Base-by-base conservation (phyloP, 257 asterid species). In the Dorcoceras hygrometricum region DNA sequence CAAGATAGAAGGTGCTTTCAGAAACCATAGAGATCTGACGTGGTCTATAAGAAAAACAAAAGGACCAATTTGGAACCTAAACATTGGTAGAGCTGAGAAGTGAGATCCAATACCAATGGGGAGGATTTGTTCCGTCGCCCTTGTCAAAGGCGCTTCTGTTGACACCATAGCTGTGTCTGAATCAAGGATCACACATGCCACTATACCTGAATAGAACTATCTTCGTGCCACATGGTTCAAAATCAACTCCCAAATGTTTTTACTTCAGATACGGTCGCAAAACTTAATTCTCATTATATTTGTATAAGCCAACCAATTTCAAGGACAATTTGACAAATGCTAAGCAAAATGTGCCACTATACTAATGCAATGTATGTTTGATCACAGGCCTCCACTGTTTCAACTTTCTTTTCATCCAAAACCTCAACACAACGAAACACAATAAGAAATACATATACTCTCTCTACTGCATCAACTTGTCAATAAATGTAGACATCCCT, bases 1-100 rank as follows among this genome's bases (percentile, higher is more conserved):
- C 28, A 27, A 4, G 29, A 36, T 22, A 5, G 20, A 53, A 55
- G 39, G 61, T 28, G 62, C 5, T 48, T 14, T 19, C 48, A 31
- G 39, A 76, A 43, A 50, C 55, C 28, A 43, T 20, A 64, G 8
- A 16, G 20, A 34, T 68, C 51, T 43, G 48, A 34, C 31, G 23
- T 59, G 48, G 56, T 62, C 8, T 25, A 22, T 4, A 28, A 22
- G 66, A 27, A 63, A 67, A 28, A 73, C 11, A 23, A 16, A 36
- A 59, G 28, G 39, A 3, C 14, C 29, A 4, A 29, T 16, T 5
- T 10, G 20, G 8, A 29, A 63, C n/a, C 39, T 11, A 4, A 22
- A 14, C 32, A 53, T 25, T 25, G 20, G 26, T 8, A 48, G 34
- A 11, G n/a, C 2, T 31, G 27, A 55, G 28, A 63, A n/a, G n/a